phyloP scores from a whole-genome alignment of 371 early-diverging fungal species.

The Sporodiniella umbellata region DNA sequence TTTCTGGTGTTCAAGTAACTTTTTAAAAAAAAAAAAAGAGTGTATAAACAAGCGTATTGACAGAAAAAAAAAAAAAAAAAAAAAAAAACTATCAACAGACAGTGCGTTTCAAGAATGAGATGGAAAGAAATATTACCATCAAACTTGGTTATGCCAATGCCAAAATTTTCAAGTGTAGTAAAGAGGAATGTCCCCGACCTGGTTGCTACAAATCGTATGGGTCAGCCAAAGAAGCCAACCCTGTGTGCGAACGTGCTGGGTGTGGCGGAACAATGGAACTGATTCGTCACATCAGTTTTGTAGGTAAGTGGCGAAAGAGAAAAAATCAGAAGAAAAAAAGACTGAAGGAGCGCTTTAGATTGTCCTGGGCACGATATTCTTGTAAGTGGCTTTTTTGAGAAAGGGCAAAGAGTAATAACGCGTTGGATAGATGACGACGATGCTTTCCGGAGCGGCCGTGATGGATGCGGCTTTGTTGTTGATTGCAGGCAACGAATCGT shows the following conservation, averaged over 20 bases:
- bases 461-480: constrained; percentile 99
- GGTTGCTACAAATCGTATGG: constrained; percentile 93
- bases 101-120: constrained; percentile 98
- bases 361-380: constrained; percentile 99
- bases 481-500: constrained; percentile 99
- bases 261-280: constrained; percentile 90
- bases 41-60: not conserved
- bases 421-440: constrained; percentile 92
- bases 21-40: no score
- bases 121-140: constrained; percentile 99
- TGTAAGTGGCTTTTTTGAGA: constrained; percentile 9
- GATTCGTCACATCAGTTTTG: constrained; percentile 98
- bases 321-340: not conserved
- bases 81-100: constrained; percentile 54
- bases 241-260: constrained; percentile 88
- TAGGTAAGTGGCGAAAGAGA: constrained; percentile 34
- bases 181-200: constrained; percentile 91
- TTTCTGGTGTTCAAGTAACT: constrained; percentile 96
- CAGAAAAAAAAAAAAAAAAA: not conserved
- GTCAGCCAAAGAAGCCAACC: constrained; percentile 83
- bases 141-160: constrained; percentile 99
- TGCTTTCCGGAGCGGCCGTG: constrained; percentile 99
- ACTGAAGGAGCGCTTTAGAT: no score
- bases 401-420: not conserved
- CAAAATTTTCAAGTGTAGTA: constrained; percentile 98